These are phyloP conservation scores for Linanthus parryae DNA, from an alignment of 148 eudicot species.

Conservation along the genomic window DNA sequence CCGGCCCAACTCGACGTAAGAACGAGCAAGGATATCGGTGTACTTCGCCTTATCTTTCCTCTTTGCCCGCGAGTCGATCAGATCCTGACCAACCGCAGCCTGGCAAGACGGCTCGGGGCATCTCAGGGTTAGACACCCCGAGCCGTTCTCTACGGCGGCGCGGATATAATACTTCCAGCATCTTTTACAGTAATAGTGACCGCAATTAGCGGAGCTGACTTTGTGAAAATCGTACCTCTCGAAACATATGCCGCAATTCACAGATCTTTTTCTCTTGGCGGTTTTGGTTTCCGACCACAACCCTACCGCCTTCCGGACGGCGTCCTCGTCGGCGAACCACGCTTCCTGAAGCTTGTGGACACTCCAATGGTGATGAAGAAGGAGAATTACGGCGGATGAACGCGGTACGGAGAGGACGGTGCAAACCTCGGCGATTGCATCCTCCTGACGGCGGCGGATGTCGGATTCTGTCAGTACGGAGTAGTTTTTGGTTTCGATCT, in stretches of 20 bases:
- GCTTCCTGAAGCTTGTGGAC: not conserved
- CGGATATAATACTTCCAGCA: constrained; percentile 5
- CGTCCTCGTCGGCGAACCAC: constrained; percentile 3
- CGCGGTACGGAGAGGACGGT: not conserved
- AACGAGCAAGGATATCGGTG: not conserved
- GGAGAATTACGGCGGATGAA: not conserved
- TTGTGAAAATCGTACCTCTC: not conserved
- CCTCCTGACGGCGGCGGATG: not conserved
- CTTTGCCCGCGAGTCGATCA: not conserved
- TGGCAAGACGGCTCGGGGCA: constrained; percentile 3
- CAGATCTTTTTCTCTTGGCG: too few species aligned
- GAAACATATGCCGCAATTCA: not conserved
- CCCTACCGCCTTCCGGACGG: not conserved
- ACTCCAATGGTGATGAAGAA: not conserved
- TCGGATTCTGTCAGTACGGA: too few species aligned
- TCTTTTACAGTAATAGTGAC: not conserved
- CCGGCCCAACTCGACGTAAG: not conserved
- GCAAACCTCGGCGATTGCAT: not conserved
- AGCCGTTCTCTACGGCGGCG: not conserved
- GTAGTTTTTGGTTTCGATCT: too few species aligned
- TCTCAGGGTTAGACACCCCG: constrained; percentile 5
- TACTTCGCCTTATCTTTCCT: not conserved
- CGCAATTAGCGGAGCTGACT: not conserved
- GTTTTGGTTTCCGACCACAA: not conserved
- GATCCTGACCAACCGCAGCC: not conserved